Percentiles rank a stretch among this genome's conserved stretches.
Evolutionary conservation across 1,139 yeast genomes (phyloP).

Genomic region (Protomyces pachydermus): DNA sequence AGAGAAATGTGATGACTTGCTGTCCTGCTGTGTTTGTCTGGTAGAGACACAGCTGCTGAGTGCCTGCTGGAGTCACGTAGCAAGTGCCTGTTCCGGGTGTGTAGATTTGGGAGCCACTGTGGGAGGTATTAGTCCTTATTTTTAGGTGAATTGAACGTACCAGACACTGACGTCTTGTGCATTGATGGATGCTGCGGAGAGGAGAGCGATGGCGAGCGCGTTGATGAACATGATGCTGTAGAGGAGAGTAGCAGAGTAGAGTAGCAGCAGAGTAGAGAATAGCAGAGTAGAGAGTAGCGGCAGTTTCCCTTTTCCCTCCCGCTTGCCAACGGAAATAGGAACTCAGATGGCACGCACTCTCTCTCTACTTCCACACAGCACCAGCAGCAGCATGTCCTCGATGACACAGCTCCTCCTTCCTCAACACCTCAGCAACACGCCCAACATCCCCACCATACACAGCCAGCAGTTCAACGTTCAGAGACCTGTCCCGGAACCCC

Average conservation of each 20-base stretch:
- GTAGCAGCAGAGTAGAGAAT: too few relatives aligned
- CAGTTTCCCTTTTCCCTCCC: background rate
- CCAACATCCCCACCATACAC: background rate
- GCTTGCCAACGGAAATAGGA: background rate
- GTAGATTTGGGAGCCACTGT: slow-evolving; percentile 21
- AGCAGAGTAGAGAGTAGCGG: background rate
- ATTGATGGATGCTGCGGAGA: background rate
- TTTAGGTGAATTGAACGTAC: background rate
- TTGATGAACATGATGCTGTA: background rate
- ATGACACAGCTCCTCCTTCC: background rate
- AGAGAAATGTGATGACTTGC: slow-evolving; percentile 15
- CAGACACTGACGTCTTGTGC: background rate
- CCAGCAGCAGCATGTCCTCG: background rate
- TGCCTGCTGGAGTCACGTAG: background rate
- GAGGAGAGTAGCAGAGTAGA: background rate
- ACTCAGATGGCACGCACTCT: too few relatives aligned
- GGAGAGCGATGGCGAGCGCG: background rate
- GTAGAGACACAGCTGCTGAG: slow-evolving; percentile 15
- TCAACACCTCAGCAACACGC: background rate
- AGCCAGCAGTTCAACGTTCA: background rate
- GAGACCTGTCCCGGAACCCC: background rate
- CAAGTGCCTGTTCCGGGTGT: slow-evolving; percentile 21
- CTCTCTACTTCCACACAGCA: too few relatives aligned
- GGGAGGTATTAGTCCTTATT: background rate
- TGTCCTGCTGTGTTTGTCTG: slow-evolving; percentile 11